These are phyloP conservation scores for Tricholoma flavovirens DNA, from an alignment of 768 basidiomycete species.

Conservation along the genomic window DNA sequence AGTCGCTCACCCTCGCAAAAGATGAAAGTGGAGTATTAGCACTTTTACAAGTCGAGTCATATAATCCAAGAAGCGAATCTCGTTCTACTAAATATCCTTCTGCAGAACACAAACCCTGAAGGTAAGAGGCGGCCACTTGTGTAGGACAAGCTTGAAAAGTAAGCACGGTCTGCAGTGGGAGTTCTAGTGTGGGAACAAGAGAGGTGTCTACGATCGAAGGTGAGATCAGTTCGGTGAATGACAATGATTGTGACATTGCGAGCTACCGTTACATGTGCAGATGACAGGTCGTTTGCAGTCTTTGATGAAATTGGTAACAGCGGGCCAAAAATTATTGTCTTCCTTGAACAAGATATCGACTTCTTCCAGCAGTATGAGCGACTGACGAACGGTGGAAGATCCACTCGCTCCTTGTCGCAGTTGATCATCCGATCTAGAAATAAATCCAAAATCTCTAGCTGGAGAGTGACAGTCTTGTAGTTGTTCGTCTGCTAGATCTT, in stretches of 20 bases:
- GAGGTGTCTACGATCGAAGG: slow-evolving; percentile 48
- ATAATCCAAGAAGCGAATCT: slow-evolving; percentile 39
- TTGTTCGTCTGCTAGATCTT: neutral
- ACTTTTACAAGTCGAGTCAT: slow-evolving; percentile 28
- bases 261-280: slow-evolving; percentile 90
- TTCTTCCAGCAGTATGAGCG: slow-evolving; percentile 88
- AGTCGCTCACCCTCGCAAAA: slow-evolving; percentile 12
- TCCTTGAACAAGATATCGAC: slow-evolving; percentile 91
- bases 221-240: slow-evolving; percentile 3
- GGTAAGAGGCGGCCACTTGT: slow-evolving; percentile 55
- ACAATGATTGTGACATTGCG: slow-evolving; percentile 7
- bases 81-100: slow-evolving; percentile 48
- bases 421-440: slow-evolving; percentile 5
- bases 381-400: slow-evolving; percentile 55
- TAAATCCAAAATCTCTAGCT: slow-evolving; percentile 20
- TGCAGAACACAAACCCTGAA: slow-evolving; percentile 53
- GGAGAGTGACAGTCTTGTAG: slow-evolving; percentile 6
- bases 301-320: slow-evolving; percentile 74
- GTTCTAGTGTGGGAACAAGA: slow-evolving; percentile 62
- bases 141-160: slow-evolving; percentile 56
- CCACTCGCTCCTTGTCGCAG: slow-evolving; percentile 8
- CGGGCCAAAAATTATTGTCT: slow-evolving; percentile 81
- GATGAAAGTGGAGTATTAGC: slow-evolving; percentile 30
- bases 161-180: slow-evolving; percentile 74
- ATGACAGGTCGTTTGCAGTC: slow-evolving; percentile 85